These are phyloP conservation scores for Glycine latifolia DNA, from an alignment of 306 rosid species.

Conservation along the genomic window DNA sequence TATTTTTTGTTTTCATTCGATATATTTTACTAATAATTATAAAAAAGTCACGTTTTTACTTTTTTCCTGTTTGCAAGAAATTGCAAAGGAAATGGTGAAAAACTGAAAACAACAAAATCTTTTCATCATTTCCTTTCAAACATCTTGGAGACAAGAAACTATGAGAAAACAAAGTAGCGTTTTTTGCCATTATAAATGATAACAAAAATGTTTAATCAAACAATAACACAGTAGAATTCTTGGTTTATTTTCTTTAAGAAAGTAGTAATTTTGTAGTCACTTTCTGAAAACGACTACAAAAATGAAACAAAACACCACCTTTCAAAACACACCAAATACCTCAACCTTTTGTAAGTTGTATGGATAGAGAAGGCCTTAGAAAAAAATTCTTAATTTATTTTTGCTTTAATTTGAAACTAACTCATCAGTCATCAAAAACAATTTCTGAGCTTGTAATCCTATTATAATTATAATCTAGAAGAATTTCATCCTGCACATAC, in stretches of 20 bases:
- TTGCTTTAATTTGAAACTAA: constrained; percentile 8
- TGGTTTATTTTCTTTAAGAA: neutral
- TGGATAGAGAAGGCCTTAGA: neutral
- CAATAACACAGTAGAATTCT: neutral
- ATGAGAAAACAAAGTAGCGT: neutral
- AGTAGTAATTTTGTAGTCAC: neutral
- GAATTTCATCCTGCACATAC: constrained; percentile 23
- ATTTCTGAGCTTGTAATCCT: constrained; percentile 17
- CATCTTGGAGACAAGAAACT: neutral
- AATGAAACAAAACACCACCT: neutral
- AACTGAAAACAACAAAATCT: neutral
- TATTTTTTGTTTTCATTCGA: neutral
- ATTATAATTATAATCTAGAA: constrained; percentile 34
- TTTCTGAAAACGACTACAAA: neutral
- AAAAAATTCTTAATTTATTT: neutral
- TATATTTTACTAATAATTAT: neutral
- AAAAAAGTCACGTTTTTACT: neutral
- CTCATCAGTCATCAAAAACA: constrained; percentile 34
- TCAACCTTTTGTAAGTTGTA: neutral
- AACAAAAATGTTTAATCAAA: neutral
- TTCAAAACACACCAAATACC: constrained; percentile 11
- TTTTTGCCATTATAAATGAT: neutral
- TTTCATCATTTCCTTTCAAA: neutral
- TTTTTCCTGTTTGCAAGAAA: constrained; percentile 31
- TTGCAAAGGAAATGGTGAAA: neutral